Evolutionary conservation across 805 yeast species (phyloP).

Genomic region (Wickerhamomyces canadensis): DNA sequence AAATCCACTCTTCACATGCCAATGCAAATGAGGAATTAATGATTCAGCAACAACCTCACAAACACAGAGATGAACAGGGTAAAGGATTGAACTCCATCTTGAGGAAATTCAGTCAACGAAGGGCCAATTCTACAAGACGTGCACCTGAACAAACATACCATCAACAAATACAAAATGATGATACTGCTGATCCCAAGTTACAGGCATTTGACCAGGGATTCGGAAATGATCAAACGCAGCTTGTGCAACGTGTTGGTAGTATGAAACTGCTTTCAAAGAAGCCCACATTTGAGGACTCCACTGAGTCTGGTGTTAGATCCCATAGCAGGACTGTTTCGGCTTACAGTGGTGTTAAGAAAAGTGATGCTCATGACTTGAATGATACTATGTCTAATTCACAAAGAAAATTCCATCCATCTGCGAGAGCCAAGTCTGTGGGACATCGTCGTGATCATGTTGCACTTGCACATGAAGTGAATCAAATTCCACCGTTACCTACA

Average conservation of each 20-base stretch:
- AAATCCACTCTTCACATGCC: slow-evolving; percentile 39
- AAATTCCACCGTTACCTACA: slow-evolving; percentile 26
- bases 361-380: slow-evolving; percentile 1
- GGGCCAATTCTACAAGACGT: slow-evolving; percentile 22
- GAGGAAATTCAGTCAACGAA: slow-evolving; percentile 25
- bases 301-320: slow-evolving; percentile 4
- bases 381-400: slow-evolving; percentile 14
- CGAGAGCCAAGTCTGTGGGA: slow-evolving; percentile 85
- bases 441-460: slow-evolving; percentile 51
- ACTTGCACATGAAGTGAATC: slow-evolving; percentile 5
- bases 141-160: slow-evolving; percentile 7
- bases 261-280: slow-evolving; percentile 16
- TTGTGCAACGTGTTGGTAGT: slow-evolving; percentile 23
- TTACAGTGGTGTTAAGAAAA: slow-evolving; percentile 12
- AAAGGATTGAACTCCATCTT: slow-evolving; percentile 25
- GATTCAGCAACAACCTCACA: slow-evolving; percentile 32
- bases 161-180: background rate
- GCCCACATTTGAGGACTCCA: slow-evolving; percentile 12
- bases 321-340: slow-evolving; percentile 27
- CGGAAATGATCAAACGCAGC: slow-evolving; percentile 10
- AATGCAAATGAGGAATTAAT: slow-evolving; percentile 28
- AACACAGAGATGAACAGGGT: slow-evolving; percentile 23
- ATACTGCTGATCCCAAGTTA: slow-evolving; percentile 1
- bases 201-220: slow-evolving; percentile 7
- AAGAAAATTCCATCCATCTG: slow-evolving; percentile 63